phyloP scores from a whole-genome alignment of 2,329 filamentous ascomycete genomes.

The Metarhizium album region DNA sequence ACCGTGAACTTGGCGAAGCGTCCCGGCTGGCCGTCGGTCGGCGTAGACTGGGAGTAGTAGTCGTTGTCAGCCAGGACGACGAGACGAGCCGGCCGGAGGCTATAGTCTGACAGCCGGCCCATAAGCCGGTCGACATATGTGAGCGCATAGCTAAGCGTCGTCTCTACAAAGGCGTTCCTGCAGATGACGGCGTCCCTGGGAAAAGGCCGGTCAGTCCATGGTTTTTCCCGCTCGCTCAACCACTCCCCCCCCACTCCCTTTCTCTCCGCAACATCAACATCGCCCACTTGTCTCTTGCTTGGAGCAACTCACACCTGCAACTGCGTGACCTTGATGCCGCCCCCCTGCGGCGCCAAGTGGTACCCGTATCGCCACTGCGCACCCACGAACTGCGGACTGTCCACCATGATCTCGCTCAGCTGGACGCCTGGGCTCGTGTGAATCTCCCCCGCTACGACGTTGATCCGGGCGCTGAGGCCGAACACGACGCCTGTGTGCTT shows the following conservation, averaged over 20 bases:
- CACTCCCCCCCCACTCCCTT: too few relatives aligned
- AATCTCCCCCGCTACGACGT: slow-evolving; percentile 48
- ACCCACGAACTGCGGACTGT: slow-evolving; percentile 81
- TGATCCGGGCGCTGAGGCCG: slow-evolving; percentile 57
- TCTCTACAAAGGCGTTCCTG: slow-evolving; percentile 83
- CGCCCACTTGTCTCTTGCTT: too few relatives aligned
- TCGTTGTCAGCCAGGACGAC: slow-evolving; percentile 90
- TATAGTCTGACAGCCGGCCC: slow-evolving; percentile 26
- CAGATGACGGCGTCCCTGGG: slow-evolving; percentile 34
- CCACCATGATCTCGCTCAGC: slow-evolving; percentile 66
- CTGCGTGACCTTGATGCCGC: slow-evolving; percentile 75
- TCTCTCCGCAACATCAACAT: too few relatives aligned
- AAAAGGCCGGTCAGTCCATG: slow-evolving; percentile 40
- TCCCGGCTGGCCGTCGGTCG: slow-evolving; percentile 16
- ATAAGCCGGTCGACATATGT: slow-evolving; percentile 57
- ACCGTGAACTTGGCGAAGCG: slow-evolving; percentile 73
- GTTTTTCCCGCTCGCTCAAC: neutral
- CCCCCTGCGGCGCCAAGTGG: slow-evolving; percentile 54
- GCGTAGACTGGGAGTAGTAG: slow-evolving; percentile 68
- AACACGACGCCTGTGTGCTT: slow-evolving; percentile 68
- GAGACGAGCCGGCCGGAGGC: slow-evolving; percentile 59
- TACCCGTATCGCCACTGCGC: slow-evolving; percentile 85
- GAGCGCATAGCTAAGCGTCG: slow-evolving; percentile 75
- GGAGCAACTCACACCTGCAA: slow-evolving; percentile 57
- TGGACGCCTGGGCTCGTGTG: slow-evolving; percentile 52